A percentile compares a stretch with the other conserved stretches of the same genome.
Conservation (phyloP, 805 yeast genomes). For the Lipomyces mesembrius region DNA sequence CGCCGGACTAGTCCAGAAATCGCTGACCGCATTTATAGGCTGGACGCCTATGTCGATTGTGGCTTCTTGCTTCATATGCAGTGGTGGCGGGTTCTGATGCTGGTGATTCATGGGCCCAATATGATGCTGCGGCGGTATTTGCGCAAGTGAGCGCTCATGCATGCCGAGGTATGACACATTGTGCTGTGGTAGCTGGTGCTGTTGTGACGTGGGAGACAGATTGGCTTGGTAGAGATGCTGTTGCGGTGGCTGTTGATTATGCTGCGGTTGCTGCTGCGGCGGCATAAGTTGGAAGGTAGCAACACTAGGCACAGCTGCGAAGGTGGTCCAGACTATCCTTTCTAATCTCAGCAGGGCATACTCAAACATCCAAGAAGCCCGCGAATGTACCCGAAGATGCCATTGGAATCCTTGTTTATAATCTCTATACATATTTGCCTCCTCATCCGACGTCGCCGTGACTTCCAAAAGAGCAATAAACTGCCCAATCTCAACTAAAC, state of each 20-base stretch:
- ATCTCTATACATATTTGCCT: slow-evolving; percentile 26
- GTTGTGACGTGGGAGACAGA: not conserved
- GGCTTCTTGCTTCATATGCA: slow-evolving; percentile 13
- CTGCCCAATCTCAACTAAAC: slow-evolving; percentile 39
- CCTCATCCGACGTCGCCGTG: slow-evolving; percentile 33
- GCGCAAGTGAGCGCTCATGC: not conserved
- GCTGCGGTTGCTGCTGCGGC: not conserved
- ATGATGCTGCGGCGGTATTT: not conserved
- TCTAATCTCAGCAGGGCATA: slow-evolving; percentile 37
- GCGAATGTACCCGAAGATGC: slow-evolving; percentile 38
- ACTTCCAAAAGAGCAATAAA: slow-evolving; percentile 38
- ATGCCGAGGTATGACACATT: not conserved
- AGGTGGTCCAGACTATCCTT: slow-evolving; percentile 36
- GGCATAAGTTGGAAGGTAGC: not conserved
- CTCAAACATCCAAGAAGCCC: slow-evolving; percentile 39
- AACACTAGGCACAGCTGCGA: slow-evolving; percentile 29
- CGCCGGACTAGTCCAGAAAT: slow-evolving; percentile 25
- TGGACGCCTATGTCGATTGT: slow-evolving; percentile 6
- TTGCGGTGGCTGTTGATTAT: not conserved
- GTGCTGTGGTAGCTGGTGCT: not conserved
- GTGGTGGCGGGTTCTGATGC: slow-evolving; percentile 3
- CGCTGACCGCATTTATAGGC: not conserved
- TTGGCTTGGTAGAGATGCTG: slow-evolving; percentile 2
- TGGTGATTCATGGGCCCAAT: not conserved
- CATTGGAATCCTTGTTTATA: slow-evolving; percentile 36